These are phyloP conservation scores for Epichloe gansuensis DNA, from an alignment of 2,329 filamentous ascomycete species.

Conservation along the genomic window DNA sequence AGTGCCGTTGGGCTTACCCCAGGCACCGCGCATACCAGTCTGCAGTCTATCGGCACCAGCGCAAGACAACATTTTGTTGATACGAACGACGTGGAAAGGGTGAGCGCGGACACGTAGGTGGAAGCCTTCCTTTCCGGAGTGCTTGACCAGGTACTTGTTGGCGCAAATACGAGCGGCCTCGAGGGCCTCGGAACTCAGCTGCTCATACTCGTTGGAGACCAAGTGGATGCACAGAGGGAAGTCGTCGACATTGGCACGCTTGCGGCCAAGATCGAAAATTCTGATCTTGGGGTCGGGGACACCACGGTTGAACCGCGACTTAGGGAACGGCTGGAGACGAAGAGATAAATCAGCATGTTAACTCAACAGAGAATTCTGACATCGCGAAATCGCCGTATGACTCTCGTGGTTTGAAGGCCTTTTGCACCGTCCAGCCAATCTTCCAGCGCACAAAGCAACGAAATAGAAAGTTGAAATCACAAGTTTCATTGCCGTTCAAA, in stretches of 20 bases:
- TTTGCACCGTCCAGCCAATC: neutral
- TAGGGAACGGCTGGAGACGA: conserved; percentile 70
- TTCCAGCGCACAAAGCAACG: neutral
- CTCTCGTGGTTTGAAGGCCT: neutral
- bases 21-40: conserved; percentile 99
- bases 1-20: conserved; percentile 97
- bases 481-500: neutral
- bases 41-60: conserved; percentile 99
- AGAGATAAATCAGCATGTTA: neutral
- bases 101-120: conserved; percentile 75
- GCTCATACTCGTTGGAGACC: conserved; percentile 99
- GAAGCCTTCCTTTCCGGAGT: conserved; percentile 60
- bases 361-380: neutral
- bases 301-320: conserved; percentile 99
- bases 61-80: conserved; percentile 99
- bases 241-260: conserved; percentile 97
- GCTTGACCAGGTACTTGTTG: conserved; percentile 90
- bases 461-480: neutral
- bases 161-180: conserved; percentile 99
- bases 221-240: conserved; percentile 99
- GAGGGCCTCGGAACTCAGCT: conserved; percentile 98
- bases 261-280: conserved; percentile 98
- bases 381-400: neutral
- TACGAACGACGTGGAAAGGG: conserved; percentile 99
- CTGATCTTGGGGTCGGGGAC: conserved; percentile 74